These are phyloP conservation scores for Elsinoe fawcettii DNA, from an alignment of 2,329 filamentous ascomycete species.

Conservation along the genomic window DNA sequence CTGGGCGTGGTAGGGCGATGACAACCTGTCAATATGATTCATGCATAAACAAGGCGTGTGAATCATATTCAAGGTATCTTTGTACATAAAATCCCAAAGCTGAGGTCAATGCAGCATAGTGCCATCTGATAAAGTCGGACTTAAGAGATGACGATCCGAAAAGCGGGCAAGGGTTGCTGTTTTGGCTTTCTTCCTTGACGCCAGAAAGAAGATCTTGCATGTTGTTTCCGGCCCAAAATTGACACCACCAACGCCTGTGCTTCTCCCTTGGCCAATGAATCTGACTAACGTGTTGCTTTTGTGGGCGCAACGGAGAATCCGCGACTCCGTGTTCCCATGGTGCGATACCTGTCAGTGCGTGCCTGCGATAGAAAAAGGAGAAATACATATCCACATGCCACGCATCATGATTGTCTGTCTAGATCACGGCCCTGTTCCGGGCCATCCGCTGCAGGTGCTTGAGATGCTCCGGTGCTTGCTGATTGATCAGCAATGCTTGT, in stretches of 20 bases:
- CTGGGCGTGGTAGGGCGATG: background rate
- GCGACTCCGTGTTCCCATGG: background rate
- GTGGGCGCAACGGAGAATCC: background rate
- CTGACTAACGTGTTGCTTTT: background rate
- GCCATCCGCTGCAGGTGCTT: background rate
- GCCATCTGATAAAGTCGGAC: background rate
- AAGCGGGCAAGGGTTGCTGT: background rate
- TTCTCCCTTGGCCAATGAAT: background rate
- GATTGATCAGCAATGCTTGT: background rate
- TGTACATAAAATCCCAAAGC: background rate
- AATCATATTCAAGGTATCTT: constrained; percentile 1
- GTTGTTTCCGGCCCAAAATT: background rate
- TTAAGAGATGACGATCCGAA: background rate
- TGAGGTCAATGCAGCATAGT: background rate
- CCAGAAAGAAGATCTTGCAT: background rate
- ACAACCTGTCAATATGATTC: background rate
- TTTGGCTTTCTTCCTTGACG: constrained; percentile 2
- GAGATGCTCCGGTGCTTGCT: constrained; percentile 1
- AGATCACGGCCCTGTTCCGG: background rate
- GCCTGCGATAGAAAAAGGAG: background rate
- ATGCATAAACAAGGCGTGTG: background rate
- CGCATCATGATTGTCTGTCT: constrained; percentile 1
- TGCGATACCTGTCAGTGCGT: background rate
- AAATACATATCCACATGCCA: background rate
- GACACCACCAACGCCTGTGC: constrained; percentile 10